Evolutionary conservation across 495 filamentous ascomycete genomes (phyloP), one percentile per base, ranked within the genome.

Genomic region (Hypoxylon crocopeplum): DNA sequence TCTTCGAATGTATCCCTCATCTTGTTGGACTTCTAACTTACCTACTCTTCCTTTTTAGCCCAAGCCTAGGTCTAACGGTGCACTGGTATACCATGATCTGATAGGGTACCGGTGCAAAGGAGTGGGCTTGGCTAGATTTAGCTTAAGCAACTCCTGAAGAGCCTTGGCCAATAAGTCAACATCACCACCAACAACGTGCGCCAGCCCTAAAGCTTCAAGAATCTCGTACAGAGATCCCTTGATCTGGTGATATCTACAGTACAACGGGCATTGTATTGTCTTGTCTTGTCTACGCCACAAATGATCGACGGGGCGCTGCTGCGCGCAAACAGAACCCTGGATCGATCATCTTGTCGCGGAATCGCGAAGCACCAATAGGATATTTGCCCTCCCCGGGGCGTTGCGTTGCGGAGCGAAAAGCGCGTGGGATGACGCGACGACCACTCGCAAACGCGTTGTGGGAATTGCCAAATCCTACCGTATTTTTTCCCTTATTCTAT

Each of bases 341-440:
- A 62, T 47, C 59, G 59, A 62, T 62, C 59, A 34, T 20, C 25
- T 46, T 46, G 19, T 55, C 19, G 36, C 38, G 8, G 2, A 52
- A 58, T 54, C 34, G 12, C 30, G 17, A 41, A n/a, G 39, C 32
- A 33, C 48, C 55, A 64, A 59, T 64, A 59, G 55, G 61, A 56
- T 59, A 56, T 55, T 59, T 59, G 21, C 38, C 37, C 34, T 17
- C 38, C 37, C 34, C 13, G 8, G 20, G 12, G 24, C 19, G n/a
- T 45, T 20, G 30, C 45, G 36, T 54, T 40, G 20, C 48, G 53
- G 40, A 46, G 37, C 6, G 34, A 44, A 53, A 44, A 42, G 54
- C 61, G 61, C 61, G 55, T 36, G 49, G 48, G 33, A 50, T 64
- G 54, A 59, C 61, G 61, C 61, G 61, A 48, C 44, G 49, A 16